phyloP scores from a whole-genome alignment of 805 yeast genomes.

The Metschnikowia amazonensis region DNA sequence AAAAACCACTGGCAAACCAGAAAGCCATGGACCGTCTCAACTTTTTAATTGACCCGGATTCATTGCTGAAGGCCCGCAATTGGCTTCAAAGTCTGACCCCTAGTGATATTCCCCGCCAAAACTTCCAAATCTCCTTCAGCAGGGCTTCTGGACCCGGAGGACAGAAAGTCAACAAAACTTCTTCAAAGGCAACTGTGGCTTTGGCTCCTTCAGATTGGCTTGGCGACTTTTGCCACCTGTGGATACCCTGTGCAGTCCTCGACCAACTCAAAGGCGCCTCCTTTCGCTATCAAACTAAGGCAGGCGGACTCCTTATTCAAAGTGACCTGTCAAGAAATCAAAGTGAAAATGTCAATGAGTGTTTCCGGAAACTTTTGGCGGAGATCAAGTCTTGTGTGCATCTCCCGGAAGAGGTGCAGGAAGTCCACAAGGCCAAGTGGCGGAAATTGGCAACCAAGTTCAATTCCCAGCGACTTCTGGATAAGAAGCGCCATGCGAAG shows the following conservation, averaged over 20 bases:
- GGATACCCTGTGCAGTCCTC: constrained; percentile 58
- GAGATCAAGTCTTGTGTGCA: constrained; percentile 47
- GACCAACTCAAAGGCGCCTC: constrained; percentile 35
- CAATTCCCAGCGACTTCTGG: constrained; percentile 30
- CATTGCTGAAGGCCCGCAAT: constrained; percentile 27
- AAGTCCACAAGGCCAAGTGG: constrained; percentile 52
- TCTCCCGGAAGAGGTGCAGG: constrained; percentile 47
- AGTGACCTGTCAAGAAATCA: constrained; percentile 59
- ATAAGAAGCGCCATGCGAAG: constrained; percentile 37
- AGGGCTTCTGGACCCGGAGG: constrained; percentile 86
- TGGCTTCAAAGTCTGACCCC: constrained; percentile 41
- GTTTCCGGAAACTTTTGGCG: constrained; percentile 54
- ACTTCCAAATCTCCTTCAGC: constrained; percentile 45
- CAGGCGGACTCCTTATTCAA: constrained; percentile 55
- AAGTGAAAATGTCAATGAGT: constrained; percentile 52
- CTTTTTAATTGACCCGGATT: neutral
- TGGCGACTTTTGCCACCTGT: constrained; percentile 25
- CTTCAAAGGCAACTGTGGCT: constrained; percentile 62
- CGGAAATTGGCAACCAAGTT: constrained; percentile 28
- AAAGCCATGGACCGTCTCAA: no score
- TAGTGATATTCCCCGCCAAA: constrained; percentile 39
- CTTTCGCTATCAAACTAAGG: constrained; percentile 53
- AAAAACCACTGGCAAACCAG: no score
- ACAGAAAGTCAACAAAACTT: constrained; percentile 75
- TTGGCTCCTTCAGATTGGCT: constrained; percentile 20